phyloP scores from a whole-genome alignment of 2,329 filamentous ascomycete species.

The Ceratocystis huliohia region DNA sequence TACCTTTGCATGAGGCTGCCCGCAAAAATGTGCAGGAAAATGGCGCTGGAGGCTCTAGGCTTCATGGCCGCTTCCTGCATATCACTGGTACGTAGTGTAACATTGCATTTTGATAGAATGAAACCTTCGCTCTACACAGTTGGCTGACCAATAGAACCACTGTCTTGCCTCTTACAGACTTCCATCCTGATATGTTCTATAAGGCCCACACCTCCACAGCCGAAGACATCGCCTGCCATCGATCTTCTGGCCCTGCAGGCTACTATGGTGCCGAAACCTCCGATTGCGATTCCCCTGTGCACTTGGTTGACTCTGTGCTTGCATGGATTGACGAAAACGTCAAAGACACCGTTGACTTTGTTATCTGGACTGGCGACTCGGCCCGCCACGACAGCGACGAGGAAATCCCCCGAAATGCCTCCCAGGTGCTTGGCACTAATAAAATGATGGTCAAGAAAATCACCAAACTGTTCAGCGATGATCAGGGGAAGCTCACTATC shows the following conservation, averaged over 20 bases:
- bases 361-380: slow-evolving; percentile 86
- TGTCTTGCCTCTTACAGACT: slow-evolving; percentile 42
- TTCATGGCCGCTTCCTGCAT: slow-evolving; percentile 71
- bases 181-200: slow-evolving; percentile 86
- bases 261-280: slow-evolving; percentile 74
- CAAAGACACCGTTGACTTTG: slow-evolving; percentile 70
- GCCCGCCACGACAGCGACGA: slow-evolving; percentile 84
- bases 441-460: slow-evolving; percentile 64
- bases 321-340: slow-evolving; percentile 73
- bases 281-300: slow-evolving; percentile 73
- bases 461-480: slow-evolving; percentile 54
- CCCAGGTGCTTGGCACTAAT: slow-evolving; percentile 70
- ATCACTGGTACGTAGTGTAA: slow-evolving; percentile 56
- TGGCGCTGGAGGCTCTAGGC: slow-evolving; percentile 19
- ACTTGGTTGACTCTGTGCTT: slow-evolving; percentile 78
- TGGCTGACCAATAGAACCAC: neutral
- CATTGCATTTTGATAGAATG: slow-evolving; percentile 3
- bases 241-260: slow-evolving; percentile 62
- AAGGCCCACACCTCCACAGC: slow-evolving; percentile 61
- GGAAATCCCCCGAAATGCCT: slow-evolving; percentile 57
- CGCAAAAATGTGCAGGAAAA: neutral
- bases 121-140: slow-evolving; percentile 19
- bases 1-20: neutral
- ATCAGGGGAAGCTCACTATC: slow-evolving; percentile 46
- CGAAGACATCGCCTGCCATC: slow-evolving; percentile 62